phyloP scores from a whole-genome alignment of 345 rosid genomes.

The rapeseed (Brassica napus) region Da-Ae NC_063444.1:4086501-4087000 shows the following conservation, averaged over 20 bases:
- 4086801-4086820: slow-evolving; percentile 16
- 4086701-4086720: background rate
- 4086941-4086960: background rate
- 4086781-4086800: background rate
- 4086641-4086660: background rate
- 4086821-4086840: slow-evolving; percentile 8
- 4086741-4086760: background rate
- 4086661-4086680: background rate
- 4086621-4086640: background rate
- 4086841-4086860: background rate
- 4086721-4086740: background rate
- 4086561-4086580: slow-evolving; percentile 15
- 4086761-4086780: slow-evolving; percentile 4
- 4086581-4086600: too few relatives aligned
- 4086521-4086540: slow-evolving; percentile 40
- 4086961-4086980: background rate
- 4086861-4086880: background rate
- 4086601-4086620: too few relatives aligned
- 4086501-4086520: slow-evolving; percentile 28
- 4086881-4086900: background rate
- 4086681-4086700: background rate
- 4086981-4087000: background rate
- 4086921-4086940: background rate
- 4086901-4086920: background rate
- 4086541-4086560: slow-evolving; percentile 26